Evolutionary conservation across 1,284 basidiomycete species (phyloP).

Genomic region (Ustilago shanxiensis): DNA sequence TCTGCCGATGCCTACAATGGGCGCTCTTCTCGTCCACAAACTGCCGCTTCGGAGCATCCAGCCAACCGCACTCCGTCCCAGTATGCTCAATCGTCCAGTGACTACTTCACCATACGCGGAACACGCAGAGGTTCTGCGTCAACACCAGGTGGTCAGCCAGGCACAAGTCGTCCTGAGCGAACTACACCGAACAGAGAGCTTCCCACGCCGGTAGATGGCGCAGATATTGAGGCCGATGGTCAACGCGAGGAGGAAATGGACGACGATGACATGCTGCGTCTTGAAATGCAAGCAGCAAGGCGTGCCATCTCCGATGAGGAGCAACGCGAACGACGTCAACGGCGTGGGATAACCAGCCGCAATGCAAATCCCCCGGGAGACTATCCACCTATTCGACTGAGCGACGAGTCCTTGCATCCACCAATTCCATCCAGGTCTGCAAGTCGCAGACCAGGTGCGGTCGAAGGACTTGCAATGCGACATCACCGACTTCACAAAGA

Average conservation of each 20-base stretch:
- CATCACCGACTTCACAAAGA: slow-evolving; percentile 32
- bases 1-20: slow-evolving; percentile 23
- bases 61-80: slow-evolving; percentile 5
- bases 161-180: neutral
- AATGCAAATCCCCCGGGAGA: slow-evolving; percentile 15
- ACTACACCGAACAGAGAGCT: slow-evolving; percentile 13
- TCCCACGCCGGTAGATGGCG: neutral
- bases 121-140: slow-evolving; percentile 17
- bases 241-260: slow-evolving; percentile 8
- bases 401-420: slow-evolving; percentile 26
- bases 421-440: slow-evolving; percentile 3
- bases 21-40: neutral
- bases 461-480: slow-evolving; percentile 51
- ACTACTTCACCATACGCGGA: slow-evolving; percentile 18
- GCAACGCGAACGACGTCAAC: slow-evolving; percentile 5
- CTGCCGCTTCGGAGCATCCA: neutral
- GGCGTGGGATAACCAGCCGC: neutral
- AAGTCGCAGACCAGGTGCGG: slow-evolving; percentile 42
- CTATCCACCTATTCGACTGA: slow-evolving; percentile 38
- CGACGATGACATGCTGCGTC: slow-evolving; percentile 29
- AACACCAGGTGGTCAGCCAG: neutral
- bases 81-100: neutral
- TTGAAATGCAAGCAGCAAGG: slow-evolving; percentile 32
- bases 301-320: slow-evolving; percentile 38
- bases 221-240: neutral